Evolutionary conservation across 495 filamentous ascomycete species (phyloP).

Genomic region (Aspergillus mulundensis): DNA sequence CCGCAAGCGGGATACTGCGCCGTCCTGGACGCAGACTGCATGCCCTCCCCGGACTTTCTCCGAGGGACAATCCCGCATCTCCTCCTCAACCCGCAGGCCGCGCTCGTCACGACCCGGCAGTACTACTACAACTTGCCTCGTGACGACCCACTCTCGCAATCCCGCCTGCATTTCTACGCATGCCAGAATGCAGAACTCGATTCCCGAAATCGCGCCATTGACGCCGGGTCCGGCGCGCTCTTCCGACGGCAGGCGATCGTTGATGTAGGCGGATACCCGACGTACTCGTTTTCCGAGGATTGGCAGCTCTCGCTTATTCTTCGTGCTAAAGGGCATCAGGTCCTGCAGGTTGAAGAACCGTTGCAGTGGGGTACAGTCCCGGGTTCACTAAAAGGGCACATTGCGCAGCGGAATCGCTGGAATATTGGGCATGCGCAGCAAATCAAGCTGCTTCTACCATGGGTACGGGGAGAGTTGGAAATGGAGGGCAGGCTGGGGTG

Average conservation of each 20-base stretch:
- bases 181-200: conserved; percentile 32
- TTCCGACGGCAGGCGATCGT: conserved; percentile 42
- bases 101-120: conserved; percentile 33
- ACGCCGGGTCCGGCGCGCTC: conserved; percentile 49
- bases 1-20: conserved; percentile 35
- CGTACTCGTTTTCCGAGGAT: conserved; percentile 49
- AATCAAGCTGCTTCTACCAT: conserved; percentile 19
- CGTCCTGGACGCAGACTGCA: conserved; percentile 40
- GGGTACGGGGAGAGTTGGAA: not conserved
- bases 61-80: conserved; percentile 48
- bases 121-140: conserved; percentile 50
- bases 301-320: conserved; percentile 44
- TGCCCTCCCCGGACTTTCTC: conserved; percentile 47
- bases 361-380: conserved; percentile 52
- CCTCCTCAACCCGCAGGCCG: conserved; percentile 29
- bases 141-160: conserved; percentile 46
- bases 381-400: conserved; percentile 40
- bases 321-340: conserved; percentile 39
- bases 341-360: conserved; percentile 44
- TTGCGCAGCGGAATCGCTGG: conserved; percentile 46
- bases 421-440: conserved; percentile 38
- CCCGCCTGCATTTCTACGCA: conserved; percentile 39
- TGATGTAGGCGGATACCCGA: conserved; percentile 47
- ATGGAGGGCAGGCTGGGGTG: conserved; percentile 13
- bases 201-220: conserved; percentile 20